These are phyloP conservation scores for Xylaria sp. DNA, from an alignment of 495 filamentous ascomycete species.

Conservation along the genomic window DNA sequence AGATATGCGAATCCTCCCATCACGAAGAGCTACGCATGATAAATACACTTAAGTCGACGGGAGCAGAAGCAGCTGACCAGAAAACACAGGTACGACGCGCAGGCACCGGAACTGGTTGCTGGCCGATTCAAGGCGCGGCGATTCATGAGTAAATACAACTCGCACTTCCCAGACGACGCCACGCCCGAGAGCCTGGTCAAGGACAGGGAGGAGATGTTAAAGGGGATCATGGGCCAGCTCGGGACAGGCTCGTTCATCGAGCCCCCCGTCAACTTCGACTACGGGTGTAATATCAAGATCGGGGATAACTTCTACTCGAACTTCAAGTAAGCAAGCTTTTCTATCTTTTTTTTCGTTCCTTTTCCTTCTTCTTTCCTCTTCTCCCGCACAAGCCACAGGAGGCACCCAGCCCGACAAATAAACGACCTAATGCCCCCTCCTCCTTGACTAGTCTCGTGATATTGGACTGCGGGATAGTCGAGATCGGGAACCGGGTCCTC, in stretches of 20 bases:
- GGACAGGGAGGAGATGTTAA: constrained; percentile 46
- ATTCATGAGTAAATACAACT: constrained; percentile 58
- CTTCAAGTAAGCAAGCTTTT: constrained; percentile 52
- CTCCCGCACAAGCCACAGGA: too few relatives aligned
- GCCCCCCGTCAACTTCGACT: constrained; percentile 59
- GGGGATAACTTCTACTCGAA: constrained; percentile 60
- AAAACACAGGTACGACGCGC: constrained; percentile 49
- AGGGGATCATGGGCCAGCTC: constrained; percentile 51
- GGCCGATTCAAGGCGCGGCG: constrained; percentile 42
- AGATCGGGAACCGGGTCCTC: constrained; percentile 51
- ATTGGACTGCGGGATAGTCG: constrained; percentile 54
- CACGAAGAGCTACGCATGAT: neutral
- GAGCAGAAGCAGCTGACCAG: neutral
- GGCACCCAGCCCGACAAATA: neutral
- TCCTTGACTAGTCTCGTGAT: constrained; percentile 44
- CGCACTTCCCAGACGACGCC: constrained; percentile 49
- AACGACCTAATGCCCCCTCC: neutral
- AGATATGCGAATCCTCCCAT: neutral
- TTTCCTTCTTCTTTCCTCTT: constrained; percentile 5
- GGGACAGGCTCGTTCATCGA: constrained; percentile 55
- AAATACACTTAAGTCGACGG: neutral
- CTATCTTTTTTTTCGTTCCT: neutral
- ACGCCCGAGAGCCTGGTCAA: constrained; percentile 48
- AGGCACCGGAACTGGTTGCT: constrained; percentile 44
- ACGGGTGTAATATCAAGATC: constrained; percentile 60